Evolutionary conservation across 768 basidiomycete genomes (phyloP), one percentile per base, ranked within the genome.

Genomic region (Boletus speciosus): DNA sequence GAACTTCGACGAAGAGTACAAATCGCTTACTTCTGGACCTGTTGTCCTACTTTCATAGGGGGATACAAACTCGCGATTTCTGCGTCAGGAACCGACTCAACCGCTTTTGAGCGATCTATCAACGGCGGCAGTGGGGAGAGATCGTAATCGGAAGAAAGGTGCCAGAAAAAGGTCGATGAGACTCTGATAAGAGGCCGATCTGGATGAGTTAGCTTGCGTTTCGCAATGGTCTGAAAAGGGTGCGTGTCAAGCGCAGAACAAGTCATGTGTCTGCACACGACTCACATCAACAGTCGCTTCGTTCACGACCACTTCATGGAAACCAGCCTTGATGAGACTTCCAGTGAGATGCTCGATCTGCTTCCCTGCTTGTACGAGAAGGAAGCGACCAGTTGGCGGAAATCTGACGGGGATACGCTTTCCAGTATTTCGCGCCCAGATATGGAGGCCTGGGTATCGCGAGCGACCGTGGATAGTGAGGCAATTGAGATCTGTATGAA

Each of bases 151-250:
- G 93, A 93, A 0, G 85, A 90, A 12, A 97, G 78, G 65, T 94
- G 93, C 89, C 90, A 96, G 77, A 97, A 97, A 71, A 95, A 94
- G 0, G 94, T 98, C 2, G 92, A 95, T 3, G 93, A 95, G 59
- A 98, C 94, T n/a, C 95, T 86, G 60, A 95, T 91, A 35, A 88
- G 75, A 12, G 95, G 95, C n/a, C 95, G 84, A 50, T 82, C 78
- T 2, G 92, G 85, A 55, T 73, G 76, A 55, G 80, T 75, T 11
- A 60, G 58, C 60, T 78, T 85, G 39, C 88, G 80, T 48, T 75
- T 73, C 51, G 82, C 78, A 47, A 94, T 83, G 15, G 81, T 77
- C 88, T 92, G 49, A 11, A 49, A 31, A 39, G 47, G 37, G 36
- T 51, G 7, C 21, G 21, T 49, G 49, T 55, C 29, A 54, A 40